A percentile compares a stretch with the other conserved stretches of the same genome.
These are phyloP conservation scores for Suaeda aralocaspica DNA, from an alignment of 148 eudicot species.

Conservation along the genomic window DNA sequence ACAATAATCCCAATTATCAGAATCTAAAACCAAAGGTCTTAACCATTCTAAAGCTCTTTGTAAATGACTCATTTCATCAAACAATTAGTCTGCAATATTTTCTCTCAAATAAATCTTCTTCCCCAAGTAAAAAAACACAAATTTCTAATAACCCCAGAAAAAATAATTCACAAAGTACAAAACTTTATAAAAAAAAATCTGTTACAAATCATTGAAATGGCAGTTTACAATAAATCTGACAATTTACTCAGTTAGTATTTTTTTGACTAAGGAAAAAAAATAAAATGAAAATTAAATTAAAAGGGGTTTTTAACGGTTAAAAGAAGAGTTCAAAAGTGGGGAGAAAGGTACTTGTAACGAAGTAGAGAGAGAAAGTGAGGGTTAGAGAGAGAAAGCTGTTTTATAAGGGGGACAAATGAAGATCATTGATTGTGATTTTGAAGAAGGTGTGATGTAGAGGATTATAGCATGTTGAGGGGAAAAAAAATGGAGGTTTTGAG, in stretches of 20 bases:
- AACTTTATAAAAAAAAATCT: not conserved
- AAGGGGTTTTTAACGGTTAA: slow-evolving; percentile 14
- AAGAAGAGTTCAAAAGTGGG: slow-evolving; percentile 31
- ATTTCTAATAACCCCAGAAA: not conserved
- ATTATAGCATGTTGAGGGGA: not conserved
- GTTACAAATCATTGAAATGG: slow-evolving; percentile 27
- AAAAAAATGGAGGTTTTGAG: not conserved
- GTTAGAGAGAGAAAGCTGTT: slow-evolving; percentile 6
- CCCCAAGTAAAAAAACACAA: slow-evolving; percentile 1
- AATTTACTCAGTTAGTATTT: slow-evolving; percentile 1
- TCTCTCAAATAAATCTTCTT: not conserved
- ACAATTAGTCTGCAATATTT: slow-evolving; percentile 20
- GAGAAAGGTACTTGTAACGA: slow-evolving; percentile 35
- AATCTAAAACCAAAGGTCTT: slow-evolving; percentile 42
- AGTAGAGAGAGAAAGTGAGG: slow-evolving; percentile 13
- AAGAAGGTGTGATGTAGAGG: not conserved
- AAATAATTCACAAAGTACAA: not conserved
- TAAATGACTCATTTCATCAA: slow-evolving; percentile 46
- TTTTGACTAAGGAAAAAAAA: slow-evolving; percentile 13
- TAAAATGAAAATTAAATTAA: no score
- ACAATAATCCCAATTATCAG: slow-evolving; percentile 68
- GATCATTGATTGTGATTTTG: slow-evolving; percentile 2
- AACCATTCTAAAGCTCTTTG: slow-evolving; percentile 47
- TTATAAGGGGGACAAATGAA: not conserved
- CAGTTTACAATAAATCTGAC: slow-evolving; percentile 29